These are phyloP conservation scores for Aspergillus kassunensis DNA, from an alignment of 495 filamentous ascomycete species.

Conservation along the genomic window DNA sequence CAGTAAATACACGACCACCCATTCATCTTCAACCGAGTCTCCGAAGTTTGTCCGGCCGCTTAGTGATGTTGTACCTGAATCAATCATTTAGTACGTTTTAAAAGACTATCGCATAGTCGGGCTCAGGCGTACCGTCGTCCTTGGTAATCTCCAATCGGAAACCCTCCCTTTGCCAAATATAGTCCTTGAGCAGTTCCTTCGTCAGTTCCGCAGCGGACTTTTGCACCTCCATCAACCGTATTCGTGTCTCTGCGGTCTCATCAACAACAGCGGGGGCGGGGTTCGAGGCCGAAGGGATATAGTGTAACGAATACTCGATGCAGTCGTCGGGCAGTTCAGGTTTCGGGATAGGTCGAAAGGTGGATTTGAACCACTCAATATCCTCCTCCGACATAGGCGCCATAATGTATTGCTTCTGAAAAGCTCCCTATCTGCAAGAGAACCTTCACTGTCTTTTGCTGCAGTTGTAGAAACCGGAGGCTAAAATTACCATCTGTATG, in stretches of 20 bases:
- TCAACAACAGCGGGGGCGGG: slow-evolving; percentile 46
- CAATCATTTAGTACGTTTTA: slow-evolving; percentile 1
- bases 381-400: slow-evolving; percentile 45
- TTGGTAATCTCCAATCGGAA: slow-evolving; percentile 62
- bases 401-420: slow-evolving; percentile 23
- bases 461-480: background rate
- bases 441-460: background rate
- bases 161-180: slow-evolving; percentile 90
- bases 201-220: slow-evolving; percentile 59
- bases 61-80: slow-evolving; percentile 45
- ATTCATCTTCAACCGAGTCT: slow-evolving; percentile 94
- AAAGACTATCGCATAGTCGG: background rate
- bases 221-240: slow-evolving; percentile 66
- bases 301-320: slow-evolving; percentile 79
- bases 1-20: slow-evolving; percentile 91
- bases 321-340: slow-evolving; percentile 75
- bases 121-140: slow-evolving; percentile 49
- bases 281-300: slow-evolving; percentile 46
- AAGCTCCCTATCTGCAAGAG: background rate
- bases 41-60: slow-evolving; percentile 78
- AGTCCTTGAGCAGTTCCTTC: slow-evolving; percentile 65
- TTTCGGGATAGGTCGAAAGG: slow-evolving; percentile 58
- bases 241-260: slow-evolving; percentile 47
- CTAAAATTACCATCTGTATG: slow-evolving; percentile 23
- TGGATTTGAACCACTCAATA: slow-evolving; percentile 48